phyloP scores from a whole-genome alignment of 495 filamentous ascomycete genomes.

The Aspergillus mulundensis region DNA sequence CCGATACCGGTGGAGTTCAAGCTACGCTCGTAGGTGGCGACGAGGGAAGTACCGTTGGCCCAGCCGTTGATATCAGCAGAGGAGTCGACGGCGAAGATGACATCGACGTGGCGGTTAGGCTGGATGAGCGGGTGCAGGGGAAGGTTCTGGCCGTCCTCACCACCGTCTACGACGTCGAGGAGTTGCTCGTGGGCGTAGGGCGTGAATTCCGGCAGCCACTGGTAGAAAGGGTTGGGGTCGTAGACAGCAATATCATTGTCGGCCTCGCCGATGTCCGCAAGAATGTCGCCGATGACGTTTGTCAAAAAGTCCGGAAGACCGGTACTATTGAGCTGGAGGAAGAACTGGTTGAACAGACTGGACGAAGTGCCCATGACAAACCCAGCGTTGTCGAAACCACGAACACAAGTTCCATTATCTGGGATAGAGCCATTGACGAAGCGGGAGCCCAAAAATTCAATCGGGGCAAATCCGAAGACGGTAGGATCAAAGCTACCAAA shows the following conservation, averaged over 20 bases:
- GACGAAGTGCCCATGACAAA: slow-evolving; percentile 84
- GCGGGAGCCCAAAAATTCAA: slow-evolving; percentile 71
- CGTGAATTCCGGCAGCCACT: slow-evolving; percentile 59
- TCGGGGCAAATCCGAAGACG: slow-evolving; percentile 71
- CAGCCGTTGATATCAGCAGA: slow-evolving; percentile 75
- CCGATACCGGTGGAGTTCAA: slow-evolving; percentile 48
- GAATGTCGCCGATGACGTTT: slow-evolving; percentile 47
- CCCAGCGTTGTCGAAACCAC: slow-evolving; percentile 84
- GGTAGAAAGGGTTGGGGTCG: slow-evolving; percentile 76
- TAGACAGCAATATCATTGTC: slow-evolving; percentile 78
- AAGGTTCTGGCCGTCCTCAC: slow-evolving; percentile 82
- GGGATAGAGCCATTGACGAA: slow-evolving; percentile 63
- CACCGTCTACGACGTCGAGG: slow-evolving; percentile 80
- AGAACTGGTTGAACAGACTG: slow-evolving; percentile 74
- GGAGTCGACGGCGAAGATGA: slow-evolving; percentile 85
- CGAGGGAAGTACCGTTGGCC: slow-evolving; percentile 79
- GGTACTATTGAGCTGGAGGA: slow-evolving; percentile 52
- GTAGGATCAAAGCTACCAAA: slow-evolving; percentile 80
- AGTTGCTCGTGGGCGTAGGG: slow-evolving; percentile 44
- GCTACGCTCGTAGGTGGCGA: slow-evolving; percentile 77
- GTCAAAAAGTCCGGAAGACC: slow-evolving; percentile 50
- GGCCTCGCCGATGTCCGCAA: slow-evolving; percentile 47
- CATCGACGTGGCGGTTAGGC: slow-evolving; percentile 69
- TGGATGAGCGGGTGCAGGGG: slow-evolving; percentile 81
- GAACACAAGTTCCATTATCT: slow-evolving; percentile 56